Evolutionary conservation across 108 stramenopile species (phyloP).

Genomic region (Stephanodiscus triporus): DNA sequence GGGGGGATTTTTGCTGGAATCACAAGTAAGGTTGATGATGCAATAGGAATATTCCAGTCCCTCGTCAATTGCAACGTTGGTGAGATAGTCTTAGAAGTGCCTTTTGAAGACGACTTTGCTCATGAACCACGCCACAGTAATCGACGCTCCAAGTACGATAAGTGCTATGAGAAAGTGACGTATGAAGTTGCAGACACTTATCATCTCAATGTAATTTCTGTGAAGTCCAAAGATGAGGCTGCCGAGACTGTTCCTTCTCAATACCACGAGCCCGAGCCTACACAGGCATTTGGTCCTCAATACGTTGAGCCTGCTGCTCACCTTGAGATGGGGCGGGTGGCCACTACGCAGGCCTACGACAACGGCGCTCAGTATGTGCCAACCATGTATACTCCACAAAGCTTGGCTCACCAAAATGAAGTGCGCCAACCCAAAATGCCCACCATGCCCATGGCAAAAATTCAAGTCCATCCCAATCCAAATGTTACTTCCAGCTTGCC

Average conservation of each 20-base stretch:
- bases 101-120: background rate
- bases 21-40: background rate
- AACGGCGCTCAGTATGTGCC: background rate
- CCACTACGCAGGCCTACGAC: background rate
- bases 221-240: background rate
- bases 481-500: too few relatives aligned
- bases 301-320: background rate
- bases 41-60: background rate
- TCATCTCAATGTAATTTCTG: background rate
- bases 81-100: background rate
- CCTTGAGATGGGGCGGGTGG: background rate
- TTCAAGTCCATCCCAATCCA: too few relatives aligned
- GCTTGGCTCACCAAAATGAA: background rate
- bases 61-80: background rate
- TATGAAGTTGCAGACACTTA: conserved; percentile 7
- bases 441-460: background rate
- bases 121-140: background rate
- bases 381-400: background rate
- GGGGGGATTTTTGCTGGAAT: conserved; percentile 1
- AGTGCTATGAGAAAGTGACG: conserved; percentile 1
- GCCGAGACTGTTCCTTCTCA: background rate
- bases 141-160: conserved; percentile 8
- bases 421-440: background rate
- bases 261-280: background rate
- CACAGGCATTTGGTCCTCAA: background rate